Evolutionary conservation across 129 eudicot species (phyloP), one percentile per base, ranked within the genome.

Genomic region (Ambrosia artemisiifolia): DNA sequence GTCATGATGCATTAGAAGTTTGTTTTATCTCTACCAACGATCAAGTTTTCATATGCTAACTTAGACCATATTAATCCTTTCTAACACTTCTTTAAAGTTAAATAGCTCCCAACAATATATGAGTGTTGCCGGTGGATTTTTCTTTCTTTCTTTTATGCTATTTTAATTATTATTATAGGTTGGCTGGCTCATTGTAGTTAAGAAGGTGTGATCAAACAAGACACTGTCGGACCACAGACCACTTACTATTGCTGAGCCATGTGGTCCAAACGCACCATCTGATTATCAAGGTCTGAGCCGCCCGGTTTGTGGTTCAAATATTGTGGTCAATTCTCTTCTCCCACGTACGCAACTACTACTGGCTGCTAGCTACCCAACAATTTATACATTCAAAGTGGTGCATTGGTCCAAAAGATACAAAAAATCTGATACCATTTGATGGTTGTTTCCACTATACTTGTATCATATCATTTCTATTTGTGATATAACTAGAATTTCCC

Each of bases 251-350:
- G 35, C 5, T 14, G 54, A 10, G 19, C 54, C 12, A 18, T 65
- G 36, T 65, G 69, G 69, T 64, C 69, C 69, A 64, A 63, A 40
- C 33, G 51, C 50, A 64, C n/a, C 67, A 62, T 35, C 16, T 7
- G 7, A 33, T 62, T 34, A 53, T 65, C 34, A 65, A 42, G 28
- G n/a, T n/a, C 28, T 35, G 30, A 64, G 69, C 32, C 24, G n/a
- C 68, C 46, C 4, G 20, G 49, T 40, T 13, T 16, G 34, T 65
- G 70, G 11, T 65, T 42, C 48, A 20, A 34, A 43, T 35, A 32
- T 11, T 40, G 32, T 42, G 49, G 70, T 28, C 70, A 65, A 65
- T 65, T 65, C 14, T 65, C 51, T 8, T 19, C 19, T 11, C 55
- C 36, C 54, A n/a, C n/a, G n/a, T n/a, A 65, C 70, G 36, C 55